phyloP scores from a whole-genome alignment of 345 rosid species.

The Erysimum cheiranthoides region DNA sequence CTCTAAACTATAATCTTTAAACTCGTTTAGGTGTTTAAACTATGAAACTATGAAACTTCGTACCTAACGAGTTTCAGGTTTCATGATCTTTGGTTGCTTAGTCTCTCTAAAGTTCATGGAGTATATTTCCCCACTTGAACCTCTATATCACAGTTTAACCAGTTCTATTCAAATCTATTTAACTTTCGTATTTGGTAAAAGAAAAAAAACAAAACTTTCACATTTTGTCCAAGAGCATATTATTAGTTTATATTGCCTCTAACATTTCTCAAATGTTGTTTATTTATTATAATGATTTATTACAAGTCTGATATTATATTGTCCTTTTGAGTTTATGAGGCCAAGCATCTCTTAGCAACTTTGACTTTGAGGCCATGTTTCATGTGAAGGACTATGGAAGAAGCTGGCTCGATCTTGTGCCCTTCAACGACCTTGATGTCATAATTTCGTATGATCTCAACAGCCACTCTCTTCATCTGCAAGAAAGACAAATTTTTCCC shows the following conservation, averaged over 20 bases:
- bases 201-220: too few species aligned
- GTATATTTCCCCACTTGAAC: too few species aligned
- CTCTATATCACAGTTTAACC: background rate
- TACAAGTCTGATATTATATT: background rate
- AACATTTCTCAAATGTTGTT: background rate
- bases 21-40: too few species aligned
- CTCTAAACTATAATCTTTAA: background rate
- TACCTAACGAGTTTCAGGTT: background rate
- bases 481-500: conserved; percentile 36
- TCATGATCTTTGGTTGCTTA: background rate
- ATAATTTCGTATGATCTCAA: conserved; percentile 30
- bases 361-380: conserved; percentile 35
- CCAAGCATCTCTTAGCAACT: conserved; percentile 28
- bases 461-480: conserved; percentile 39
- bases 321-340: conserved; percentile 4
- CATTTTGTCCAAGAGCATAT: background rate
- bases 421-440: conserved; percentile 35
- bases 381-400: conserved; percentile 39
- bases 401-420: conserved; percentile 24
- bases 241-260: background rate
- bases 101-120: background rate
- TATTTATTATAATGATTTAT: background rate
- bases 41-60: too few species aligned
- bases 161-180: background rate
- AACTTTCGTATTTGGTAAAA: too few species aligned